phyloP scores from a whole-genome alignment of 2,329 filamentous ascomycete genomes.

The Aspergillus melleus region DNA sequence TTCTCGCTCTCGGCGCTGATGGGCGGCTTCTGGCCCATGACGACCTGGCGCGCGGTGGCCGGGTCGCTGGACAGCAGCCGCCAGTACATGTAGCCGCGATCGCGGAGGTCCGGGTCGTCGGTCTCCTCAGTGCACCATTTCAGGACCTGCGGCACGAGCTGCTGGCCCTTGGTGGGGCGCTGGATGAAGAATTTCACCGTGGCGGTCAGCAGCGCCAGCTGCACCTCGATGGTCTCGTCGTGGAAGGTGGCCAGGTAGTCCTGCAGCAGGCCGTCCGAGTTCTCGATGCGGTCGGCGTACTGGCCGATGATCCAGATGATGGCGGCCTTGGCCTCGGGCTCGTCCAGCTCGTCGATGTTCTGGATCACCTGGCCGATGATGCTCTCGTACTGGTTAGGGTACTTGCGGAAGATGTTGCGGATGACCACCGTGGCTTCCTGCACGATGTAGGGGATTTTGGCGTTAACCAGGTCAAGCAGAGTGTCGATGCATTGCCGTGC shows the following conservation, averaged over 20 bases:
- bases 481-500: conserved; percentile 89
- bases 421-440: conserved; percentile 99
- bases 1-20: conserved; percentile 97
- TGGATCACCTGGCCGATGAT: conserved; percentile 96
- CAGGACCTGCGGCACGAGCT: conserved; percentile 88
- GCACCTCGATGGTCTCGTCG: conserved; percentile 93
- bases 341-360: conserved; percentile 92
- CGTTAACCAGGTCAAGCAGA: conserved; percentile 86
- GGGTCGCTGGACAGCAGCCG: conserved; percentile 91
- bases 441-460: conserved; percentile 98
- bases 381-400: conserved; percentile 96
- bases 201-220: conserved; percentile 88
- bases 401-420: conserved; percentile 98
- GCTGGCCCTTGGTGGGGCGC: conserved; percentile 88
- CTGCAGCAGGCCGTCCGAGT: conserved; percentile 88
- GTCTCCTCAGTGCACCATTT: conserved; percentile 99
- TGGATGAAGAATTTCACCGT: conserved; percentile 99
- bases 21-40: conserved; percentile 96
- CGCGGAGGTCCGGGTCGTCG: conserved; percentile 95
- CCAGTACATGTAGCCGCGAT: conserved; percentile 99
- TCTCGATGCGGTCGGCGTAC: conserved; percentile 96
- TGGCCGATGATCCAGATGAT: conserved; percentile 99
- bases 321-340: conserved; percentile 95
- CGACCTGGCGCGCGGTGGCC: conserved; percentile 77
- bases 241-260: conserved; percentile 93